Evolutionary conservation across 768 basidiomycete species (phyloP).

Genomic region (Russula griseocarnosa): DNA sequence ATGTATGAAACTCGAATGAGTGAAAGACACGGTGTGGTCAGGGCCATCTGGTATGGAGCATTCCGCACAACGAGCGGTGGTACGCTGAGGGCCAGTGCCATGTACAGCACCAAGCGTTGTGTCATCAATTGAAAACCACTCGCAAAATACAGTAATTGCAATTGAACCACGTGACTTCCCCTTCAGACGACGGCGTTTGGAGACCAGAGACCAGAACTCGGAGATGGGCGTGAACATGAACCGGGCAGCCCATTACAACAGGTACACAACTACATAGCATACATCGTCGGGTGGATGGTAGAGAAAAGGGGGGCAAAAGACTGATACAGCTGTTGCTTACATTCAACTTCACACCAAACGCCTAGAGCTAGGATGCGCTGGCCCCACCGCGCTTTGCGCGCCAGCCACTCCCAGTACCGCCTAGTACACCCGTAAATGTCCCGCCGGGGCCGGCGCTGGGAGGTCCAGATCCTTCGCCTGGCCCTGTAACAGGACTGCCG

Average conservation of each 20-base stretch:
- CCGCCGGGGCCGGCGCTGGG: slow-evolving; percentile 35
- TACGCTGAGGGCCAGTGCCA: too few species aligned
- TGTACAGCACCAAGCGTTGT: too few species aligned
- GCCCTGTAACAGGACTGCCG: slow-evolving; percentile 33
- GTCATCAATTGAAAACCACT: too few species aligned
- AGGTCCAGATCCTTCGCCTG: slow-evolving; percentile 32
- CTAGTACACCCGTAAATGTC: slow-evolving; percentile 42
- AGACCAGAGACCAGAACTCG: too few species aligned
- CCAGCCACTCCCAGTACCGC: slow-evolving; percentile 5
- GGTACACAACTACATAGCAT: slow-evolving; percentile 10
- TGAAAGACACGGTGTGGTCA: slow-evolving; percentile 3
- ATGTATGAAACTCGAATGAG: not conserved
- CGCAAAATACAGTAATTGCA: too few species aligned
- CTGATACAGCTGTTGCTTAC: slow-evolving; percentile 17
- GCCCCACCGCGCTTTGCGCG: slow-evolving; percentile 10
- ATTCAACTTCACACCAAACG: slow-evolving; percentile 4
- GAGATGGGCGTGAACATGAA: too few species aligned
- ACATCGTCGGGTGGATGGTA: not conserved
- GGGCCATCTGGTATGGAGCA: slow-evolving; percentile 16
- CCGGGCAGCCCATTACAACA: not conserved
- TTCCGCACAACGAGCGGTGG: not conserved
- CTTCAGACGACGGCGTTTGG: too few species aligned
- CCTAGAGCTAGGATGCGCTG: slow-evolving; percentile 7
- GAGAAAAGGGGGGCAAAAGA: not conserved
- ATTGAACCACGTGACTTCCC: too few species aligned